These are phyloP conservation scores for Aspergillus spinulosporus DNA, from an alignment of 2,329 filamentous ascomycete genomes.

Conservation along the genomic window DNA sequence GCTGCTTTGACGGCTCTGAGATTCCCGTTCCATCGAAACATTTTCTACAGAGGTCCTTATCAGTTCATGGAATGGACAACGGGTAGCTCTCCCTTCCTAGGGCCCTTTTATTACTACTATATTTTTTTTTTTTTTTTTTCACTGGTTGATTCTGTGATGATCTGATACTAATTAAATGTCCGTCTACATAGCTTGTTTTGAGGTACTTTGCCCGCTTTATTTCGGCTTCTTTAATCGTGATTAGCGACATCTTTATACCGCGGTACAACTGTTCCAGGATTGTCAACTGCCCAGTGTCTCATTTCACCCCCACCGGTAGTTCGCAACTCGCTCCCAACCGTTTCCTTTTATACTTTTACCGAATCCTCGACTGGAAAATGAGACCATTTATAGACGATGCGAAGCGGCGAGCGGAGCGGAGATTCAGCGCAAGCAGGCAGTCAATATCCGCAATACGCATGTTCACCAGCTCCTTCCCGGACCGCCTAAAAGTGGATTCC, in stretches of 20 bases:
- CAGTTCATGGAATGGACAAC: constrained; percentile 13
- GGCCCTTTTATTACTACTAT: too few relatives aligned
- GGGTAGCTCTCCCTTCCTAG: constrained; percentile 9
- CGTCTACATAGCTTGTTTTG: constrained; percentile 13
- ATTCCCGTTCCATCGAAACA: neutral
- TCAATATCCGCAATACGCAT: constrained; percentile 44
- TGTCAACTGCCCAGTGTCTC: constrained; percentile 16
- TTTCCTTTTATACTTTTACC: neutral
- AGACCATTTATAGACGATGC: constrained; percentile 41
- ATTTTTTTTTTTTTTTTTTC: constrained; percentile 5
- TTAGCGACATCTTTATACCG: constrained; percentile 15
- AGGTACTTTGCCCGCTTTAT: neutral
- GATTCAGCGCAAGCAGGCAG: constrained; percentile 45
- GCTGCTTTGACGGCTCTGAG: constrained; percentile 16
- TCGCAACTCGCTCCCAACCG: neutral
- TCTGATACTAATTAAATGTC: constrained; percentile 15
- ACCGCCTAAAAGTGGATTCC: constrained; percentile 58
- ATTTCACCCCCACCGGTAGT: neutral
- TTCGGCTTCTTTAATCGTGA: constrained; percentile 12
- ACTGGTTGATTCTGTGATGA: neutral
- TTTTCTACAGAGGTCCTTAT: constrained; percentile 13
- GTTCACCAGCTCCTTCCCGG: constrained; percentile 56
- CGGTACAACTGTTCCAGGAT: constrained; percentile 8
- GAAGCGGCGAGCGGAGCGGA: constrained; percentile 45
- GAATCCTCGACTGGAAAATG: constrained; percentile 26